These are phyloP conservation scores for Grigorovia yakushimaensis DNA, from an alignment of 805 yeast species.

Conservation along the genomic window DNA sequence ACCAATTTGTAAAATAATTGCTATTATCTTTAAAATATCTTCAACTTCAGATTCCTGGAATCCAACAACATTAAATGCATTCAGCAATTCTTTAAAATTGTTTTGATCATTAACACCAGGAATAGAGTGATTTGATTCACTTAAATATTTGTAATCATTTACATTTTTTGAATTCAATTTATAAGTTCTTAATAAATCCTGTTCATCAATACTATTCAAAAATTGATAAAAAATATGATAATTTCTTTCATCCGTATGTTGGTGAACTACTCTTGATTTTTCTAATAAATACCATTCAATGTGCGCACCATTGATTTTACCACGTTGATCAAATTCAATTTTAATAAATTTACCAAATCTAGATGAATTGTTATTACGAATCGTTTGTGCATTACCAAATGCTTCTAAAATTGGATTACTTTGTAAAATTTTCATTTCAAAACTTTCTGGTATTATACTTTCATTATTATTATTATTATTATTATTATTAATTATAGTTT, in stretches of 20 bases:
- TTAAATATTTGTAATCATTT: slow-evolving; percentile 38
- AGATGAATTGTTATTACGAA: slow-evolving; percentile 87
- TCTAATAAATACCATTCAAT: slow-evolving; percentile 92
- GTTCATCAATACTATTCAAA: slow-evolving; percentile 51
- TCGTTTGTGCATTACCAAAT: slow-evolving; percentile 95
- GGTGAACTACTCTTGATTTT: slow-evolving; percentile 82
- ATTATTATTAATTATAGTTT: slow-evolving; percentile 4
- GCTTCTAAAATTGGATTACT: slow-evolving; percentile 95
- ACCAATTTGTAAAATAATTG: slow-evolving; percentile 77
- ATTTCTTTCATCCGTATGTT: slow-evolving; percentile 69
- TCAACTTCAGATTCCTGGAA: slow-evolving; percentile 45
- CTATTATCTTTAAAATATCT: slow-evolving; percentile 54
- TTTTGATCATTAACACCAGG: slow-evolving; percentile 66
- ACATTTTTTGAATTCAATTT: slow-evolving; percentile 31
- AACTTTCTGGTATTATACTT: slow-evolving; percentile 30
- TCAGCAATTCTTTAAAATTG: slow-evolving; percentile 53
- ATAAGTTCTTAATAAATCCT: slow-evolving; percentile 30
- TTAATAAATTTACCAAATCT: slow-evolving; percentile 94
- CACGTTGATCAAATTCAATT: slow-evolving; percentile 57
- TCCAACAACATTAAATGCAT: slow-evolving; percentile 68
- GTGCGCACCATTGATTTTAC: slow-evolving; percentile 75
- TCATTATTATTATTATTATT: slow-evolving; percentile 2
- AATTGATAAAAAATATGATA: slow-evolving; percentile 91
- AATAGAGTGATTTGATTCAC: slow-evolving; percentile 45
- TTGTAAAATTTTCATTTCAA: slow-evolving; percentile 78